phyloP scores from a whole-genome alignment of 331 rosid species.

The Quercus phellos region DNA sequence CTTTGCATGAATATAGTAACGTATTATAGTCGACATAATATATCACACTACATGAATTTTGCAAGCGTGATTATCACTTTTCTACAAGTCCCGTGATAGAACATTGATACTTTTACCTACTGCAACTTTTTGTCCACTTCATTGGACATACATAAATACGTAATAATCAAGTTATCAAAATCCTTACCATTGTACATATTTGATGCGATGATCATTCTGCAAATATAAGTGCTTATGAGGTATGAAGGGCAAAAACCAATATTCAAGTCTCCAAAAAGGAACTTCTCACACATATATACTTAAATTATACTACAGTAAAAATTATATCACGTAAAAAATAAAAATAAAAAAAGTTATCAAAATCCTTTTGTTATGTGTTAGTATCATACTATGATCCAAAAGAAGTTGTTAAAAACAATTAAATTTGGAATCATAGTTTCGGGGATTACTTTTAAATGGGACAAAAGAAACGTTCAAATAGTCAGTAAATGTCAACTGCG shows the following conservation, averaged over 20 bases:
- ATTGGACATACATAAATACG: not conserved
- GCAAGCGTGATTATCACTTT: not conserved
- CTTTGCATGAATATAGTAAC: not conserved
- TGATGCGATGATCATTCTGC: too few species aligned
- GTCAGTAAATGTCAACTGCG: constrained; percentile 13
- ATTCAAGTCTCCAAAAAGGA: too few species aligned
- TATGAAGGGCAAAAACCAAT: fast-evolving
- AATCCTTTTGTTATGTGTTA: not conserved
- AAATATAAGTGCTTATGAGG: too few species aligned
- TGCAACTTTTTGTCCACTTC: not conserved
- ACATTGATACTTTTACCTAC: not conserved
- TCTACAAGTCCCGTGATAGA: not conserved
- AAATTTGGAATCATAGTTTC: constrained; percentile 2
- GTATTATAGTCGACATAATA: not conserved
- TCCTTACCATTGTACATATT: fast-evolving
- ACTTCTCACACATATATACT: too few species aligned
- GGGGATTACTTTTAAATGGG: constrained; percentile 5
- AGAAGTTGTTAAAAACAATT: not conserved
- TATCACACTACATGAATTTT: not conserved
- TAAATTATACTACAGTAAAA: too few species aligned
- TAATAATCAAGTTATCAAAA: not conserved
- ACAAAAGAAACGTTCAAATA: constrained; percentile 28
- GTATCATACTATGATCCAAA: not conserved
- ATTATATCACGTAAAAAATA: too few species aligned
- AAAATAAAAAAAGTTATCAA: not conserved